Percentiles rank a stretch among this genome's conserved stretches.
Evolutionary conservation across 306 rosid species (phyloP).

Genomic region (Dryas alaskensis): DNA sequence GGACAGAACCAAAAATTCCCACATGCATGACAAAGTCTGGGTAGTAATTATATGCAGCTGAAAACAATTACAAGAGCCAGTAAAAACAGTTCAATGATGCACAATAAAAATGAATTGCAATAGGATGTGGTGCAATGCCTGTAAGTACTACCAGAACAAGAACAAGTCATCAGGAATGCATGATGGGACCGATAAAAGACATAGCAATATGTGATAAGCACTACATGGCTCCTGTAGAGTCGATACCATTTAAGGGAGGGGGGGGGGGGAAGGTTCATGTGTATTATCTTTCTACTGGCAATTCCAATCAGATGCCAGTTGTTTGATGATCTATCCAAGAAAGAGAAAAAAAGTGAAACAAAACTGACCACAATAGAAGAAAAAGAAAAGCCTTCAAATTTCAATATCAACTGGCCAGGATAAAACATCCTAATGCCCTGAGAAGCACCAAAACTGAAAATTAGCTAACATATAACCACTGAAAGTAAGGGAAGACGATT

Average conservation of each 20-base stretch:
- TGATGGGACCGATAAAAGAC: background rate
- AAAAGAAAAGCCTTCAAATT: constrained; percentile 4
- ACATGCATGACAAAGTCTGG: too few relatives aligned
- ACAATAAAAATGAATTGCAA: background rate
- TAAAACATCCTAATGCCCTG: background rate
- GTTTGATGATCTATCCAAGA: background rate
- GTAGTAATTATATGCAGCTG: too few relatives aligned
- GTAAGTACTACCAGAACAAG: background rate
- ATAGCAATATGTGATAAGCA: background rate
- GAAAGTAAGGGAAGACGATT: background rate
- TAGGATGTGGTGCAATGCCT: background rate
- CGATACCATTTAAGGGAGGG: background rate
- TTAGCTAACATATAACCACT: background rate
- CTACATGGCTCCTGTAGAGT: background rate
- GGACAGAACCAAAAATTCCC: too few relatives aligned
- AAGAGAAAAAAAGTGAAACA: background rate
- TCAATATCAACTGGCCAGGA: constrained; percentile 3
- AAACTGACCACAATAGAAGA: constrained; percentile 1
- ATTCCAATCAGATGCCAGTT: background rate
- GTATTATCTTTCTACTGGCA: background rate
- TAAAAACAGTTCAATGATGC: too few relatives aligned
- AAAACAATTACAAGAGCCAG: too few relatives aligned
- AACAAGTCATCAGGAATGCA: background rate
- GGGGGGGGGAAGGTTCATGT: background rate
- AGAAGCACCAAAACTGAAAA: background rate